Evolutionary conservation across 2,329 filamentous ascomycete genomes (phyloP).

Genomic region (Talaromyces atroroseus): DNA sequence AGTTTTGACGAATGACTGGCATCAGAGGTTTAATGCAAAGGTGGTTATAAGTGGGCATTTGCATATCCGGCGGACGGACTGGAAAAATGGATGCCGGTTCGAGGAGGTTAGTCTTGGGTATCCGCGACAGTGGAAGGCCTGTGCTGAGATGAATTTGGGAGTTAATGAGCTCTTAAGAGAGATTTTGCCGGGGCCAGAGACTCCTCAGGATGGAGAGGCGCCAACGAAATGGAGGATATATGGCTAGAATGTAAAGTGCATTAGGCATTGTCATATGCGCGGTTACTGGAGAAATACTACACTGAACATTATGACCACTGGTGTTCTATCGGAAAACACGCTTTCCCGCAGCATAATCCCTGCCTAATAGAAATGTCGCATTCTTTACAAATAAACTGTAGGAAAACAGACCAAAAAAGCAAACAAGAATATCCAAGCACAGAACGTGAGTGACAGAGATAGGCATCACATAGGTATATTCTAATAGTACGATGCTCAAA

Average conservation of each 20-base stretch:
- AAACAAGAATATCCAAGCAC: no score
- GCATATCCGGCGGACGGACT: slow-evolving; percentile 13
- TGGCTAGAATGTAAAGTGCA: not conserved
- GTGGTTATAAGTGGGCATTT: slow-evolving; percentile 12
- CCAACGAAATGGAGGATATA: slow-evolving; percentile 12
- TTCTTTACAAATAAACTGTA: no score
- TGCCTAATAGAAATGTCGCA: no score
- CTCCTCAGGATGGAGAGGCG: not conserved
- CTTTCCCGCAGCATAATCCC: no score
- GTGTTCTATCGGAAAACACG: no score
- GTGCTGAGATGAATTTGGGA: slow-evolving; percentile 7
- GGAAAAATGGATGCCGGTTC: slow-evolving; percentile 12
- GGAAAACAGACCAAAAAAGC: no score
- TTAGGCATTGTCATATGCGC: not conserved
- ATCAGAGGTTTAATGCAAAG: slow-evolving; percentile 11
- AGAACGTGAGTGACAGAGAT: no score
- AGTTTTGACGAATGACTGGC: slow-evolving; percentile 8
- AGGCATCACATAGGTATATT: no score
- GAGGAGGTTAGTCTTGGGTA: slow-evolving; percentile 14
- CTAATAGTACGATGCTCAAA: no score
- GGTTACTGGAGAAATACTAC: not conserved
- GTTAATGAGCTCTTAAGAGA: slow-evolving; percentile 12
- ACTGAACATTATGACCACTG: not conserved
- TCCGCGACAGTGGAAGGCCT: slow-evolving; percentile 13
- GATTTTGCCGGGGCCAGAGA: slow-evolving; percentile 9